These are phyloP conservation scores for Dalechampia spathulata DNA, from an alignment of 441 rosid species.

Conservation along the genomic window DNA sequence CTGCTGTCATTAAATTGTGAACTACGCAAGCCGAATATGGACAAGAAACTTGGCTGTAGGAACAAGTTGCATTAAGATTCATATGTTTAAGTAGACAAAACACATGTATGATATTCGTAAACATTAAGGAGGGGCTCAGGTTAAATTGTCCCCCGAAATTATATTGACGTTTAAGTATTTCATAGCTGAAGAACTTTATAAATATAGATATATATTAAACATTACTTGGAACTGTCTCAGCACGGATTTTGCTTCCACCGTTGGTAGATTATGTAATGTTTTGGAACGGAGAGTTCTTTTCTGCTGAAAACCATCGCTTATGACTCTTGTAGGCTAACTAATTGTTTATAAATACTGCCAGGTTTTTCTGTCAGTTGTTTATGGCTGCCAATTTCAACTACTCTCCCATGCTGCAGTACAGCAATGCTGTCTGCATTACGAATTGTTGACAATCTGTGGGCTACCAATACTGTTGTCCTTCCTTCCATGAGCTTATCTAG, in stretches of 20 bases:
- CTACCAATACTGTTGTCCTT: constrained; percentile 64
- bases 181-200: too few species aligned
- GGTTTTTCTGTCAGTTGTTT: constrained; percentile 38
- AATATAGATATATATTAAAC: too few species aligned
- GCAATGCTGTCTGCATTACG: constrained; percentile 49
- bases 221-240: too few species aligned
- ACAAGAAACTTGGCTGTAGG: neutral
- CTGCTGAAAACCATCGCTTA: too few species aligned
- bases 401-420: constrained; percentile 56
- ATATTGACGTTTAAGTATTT: too few species aligned
- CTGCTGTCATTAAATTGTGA: too few species aligned
- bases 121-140: too few species aligned
- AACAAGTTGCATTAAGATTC: neutral
- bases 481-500: constrained; percentile 64
- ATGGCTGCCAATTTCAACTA: constrained; percentile 67
- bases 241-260: too few species aligned
- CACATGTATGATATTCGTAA: neutral
- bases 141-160: too few species aligned
- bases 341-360: constrained; percentile 45
- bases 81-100: neutral
- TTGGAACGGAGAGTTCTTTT: too few species aligned
- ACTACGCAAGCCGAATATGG: too few species aligned
- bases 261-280: too few species aligned
- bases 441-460: constrained; percentile 65
- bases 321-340: constrained; percentile 48